A percentile compares a stretch with the other conserved stretches of the same genome.
Conservation (phyloP, 1,139 yeast species). For the Suhomyces coccinellae region DNA sequence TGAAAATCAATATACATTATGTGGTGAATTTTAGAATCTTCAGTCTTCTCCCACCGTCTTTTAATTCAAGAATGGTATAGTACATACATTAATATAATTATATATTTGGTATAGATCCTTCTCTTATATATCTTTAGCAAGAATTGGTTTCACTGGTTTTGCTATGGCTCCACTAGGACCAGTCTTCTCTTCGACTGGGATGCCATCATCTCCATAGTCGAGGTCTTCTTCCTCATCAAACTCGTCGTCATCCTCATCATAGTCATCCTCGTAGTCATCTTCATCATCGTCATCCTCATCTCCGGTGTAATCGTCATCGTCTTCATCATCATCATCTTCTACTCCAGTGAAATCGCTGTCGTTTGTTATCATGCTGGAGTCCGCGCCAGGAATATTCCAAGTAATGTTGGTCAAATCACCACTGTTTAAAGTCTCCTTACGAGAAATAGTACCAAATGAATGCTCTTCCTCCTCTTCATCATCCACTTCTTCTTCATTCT, state of each 20-base stretch:
- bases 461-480: conserved; percentile 14
- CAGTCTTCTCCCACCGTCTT: too few relatives aligned
- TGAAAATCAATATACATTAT: too few relatives aligned
- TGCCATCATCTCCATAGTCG: conserved; percentile 30
- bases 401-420: conserved; percentile 1
- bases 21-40: too few relatives aligned
- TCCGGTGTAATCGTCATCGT: conserved; percentile 10
- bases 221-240: conserved; percentile 26
- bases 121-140: conserved; percentile 1
- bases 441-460: neutral
- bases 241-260: conserved; percentile 12
- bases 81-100: neutral
- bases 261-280: conserved; percentile 11
- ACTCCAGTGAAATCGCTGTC: conserved; percentile 16
- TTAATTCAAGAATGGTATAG: neutral
- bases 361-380: conserved; percentile 8
- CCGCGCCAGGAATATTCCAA: conserved; percentile 10
- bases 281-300: conserved; percentile 9
- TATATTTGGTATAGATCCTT: neutral
- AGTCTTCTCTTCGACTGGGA: conserved; percentile 29
- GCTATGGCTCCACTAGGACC: neutral
- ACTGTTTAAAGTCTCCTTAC: conserved; percentile 7
- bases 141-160: conserved; percentile 3
- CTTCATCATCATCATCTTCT: conserved; percentile 14
- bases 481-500: conserved; percentile 14